Evolutionary conservation across 352 stramenopile species (phyloP), one percentile per base, ranked within the genome.

Genomic region (Thraustochytrium sp.): DNA sequence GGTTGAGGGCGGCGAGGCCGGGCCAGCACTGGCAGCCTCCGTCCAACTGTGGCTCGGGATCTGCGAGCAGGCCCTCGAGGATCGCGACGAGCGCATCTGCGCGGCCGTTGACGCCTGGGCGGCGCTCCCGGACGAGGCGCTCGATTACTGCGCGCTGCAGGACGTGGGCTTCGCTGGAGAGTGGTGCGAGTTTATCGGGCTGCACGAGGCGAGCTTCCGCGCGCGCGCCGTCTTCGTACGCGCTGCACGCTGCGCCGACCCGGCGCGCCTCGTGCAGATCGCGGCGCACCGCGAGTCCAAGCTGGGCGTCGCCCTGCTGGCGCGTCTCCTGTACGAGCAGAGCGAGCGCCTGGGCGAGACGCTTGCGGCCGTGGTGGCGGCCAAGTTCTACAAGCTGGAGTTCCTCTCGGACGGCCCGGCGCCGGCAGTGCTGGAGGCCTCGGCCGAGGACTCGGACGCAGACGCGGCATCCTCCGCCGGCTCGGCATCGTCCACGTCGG

Each of bases 151-250:
- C 40, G 38, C 37, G 23, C 18, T 75, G 11, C 62, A 75, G n/a
- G 62, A 75, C 44, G 26, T 75, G 18, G 62, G 37, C 44, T 75
- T 75, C 53, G 62, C 62, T 8, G 62, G 37, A 31, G 62, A 75
- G 37, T 75, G 62, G 62, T 54, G 36, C 44, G 62, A 75, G 16
- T 26, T 54, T 23, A 54, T 54, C 8, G 62, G 62, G 16, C n/a
- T 75, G 23, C 62, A 75, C 9, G 59, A 72, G 59, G 62, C 62
- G 16, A 75, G 37, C 40, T 54, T 51, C 40, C 37, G 37, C 40
- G 37, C 62, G 62, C 62, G 62, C 62, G 62, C 40, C 3, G 44
- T 51, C 5, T 51, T 75, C 9, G 44, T 54, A 31, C 62, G 40
- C 38, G 62, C 62, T 1, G 62, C 62, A 26, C 37, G 62, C 44